phyloP scores from a whole-genome alignment of 805 yeast genomes.

The Scheffersomyces stipitis region DNA sequence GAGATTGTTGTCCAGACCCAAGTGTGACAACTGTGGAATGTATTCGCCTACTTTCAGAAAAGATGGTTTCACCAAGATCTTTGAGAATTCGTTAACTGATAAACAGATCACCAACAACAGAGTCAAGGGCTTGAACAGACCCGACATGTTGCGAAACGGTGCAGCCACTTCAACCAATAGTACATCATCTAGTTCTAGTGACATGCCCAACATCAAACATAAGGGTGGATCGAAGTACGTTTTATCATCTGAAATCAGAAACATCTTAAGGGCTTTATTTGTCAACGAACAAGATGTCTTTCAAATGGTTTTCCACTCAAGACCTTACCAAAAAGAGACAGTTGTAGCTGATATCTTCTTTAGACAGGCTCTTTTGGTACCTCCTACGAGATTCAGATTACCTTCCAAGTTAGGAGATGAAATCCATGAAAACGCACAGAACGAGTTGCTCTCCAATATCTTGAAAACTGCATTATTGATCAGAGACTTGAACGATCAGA shows the following conservation, averaged over 20 bases:
- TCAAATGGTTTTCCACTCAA: conserved; percentile 75
- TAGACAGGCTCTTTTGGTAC: conserved; percentile 84
- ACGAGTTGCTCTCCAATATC: conserved; percentile 79
- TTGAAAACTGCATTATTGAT: conserved; percentile 78
- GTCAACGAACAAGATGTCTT: conserved; percentile 67
- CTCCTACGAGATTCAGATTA: conserved; percentile 93
- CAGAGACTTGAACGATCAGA: conserved; percentile 85
- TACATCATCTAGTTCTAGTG: conserved; percentile 12
- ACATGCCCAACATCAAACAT: conserved; percentile 54
- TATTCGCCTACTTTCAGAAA: conserved; percentile 91
- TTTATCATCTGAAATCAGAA: conserved; percentile 82
- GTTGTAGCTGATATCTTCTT: conserved; percentile 82
- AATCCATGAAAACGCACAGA: conserved; percentile 90
- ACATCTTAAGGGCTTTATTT: conserved; percentile 74
- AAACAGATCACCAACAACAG: conserved; percentile 81
- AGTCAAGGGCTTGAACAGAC: conserved; percentile 74
- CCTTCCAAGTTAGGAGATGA: conserved; percentile 98
- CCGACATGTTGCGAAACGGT: conserved; percentile 58
- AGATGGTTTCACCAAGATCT: conserved; percentile 90
- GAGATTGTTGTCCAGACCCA: conserved; percentile 69
- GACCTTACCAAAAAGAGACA: conserved; percentile 56
- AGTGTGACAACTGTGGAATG: conserved; percentile 96
- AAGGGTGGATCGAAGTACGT: conserved; percentile 81
- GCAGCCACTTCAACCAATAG: conserved; percentile 7
- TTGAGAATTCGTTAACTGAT: conserved; percentile 81